Evolutionary conservation across 2,329 filamentous ascomycete genomes (phyloP), one percentile per base, ranked within the genome.

Genomic region (Neospermospora avenae): DNA sequence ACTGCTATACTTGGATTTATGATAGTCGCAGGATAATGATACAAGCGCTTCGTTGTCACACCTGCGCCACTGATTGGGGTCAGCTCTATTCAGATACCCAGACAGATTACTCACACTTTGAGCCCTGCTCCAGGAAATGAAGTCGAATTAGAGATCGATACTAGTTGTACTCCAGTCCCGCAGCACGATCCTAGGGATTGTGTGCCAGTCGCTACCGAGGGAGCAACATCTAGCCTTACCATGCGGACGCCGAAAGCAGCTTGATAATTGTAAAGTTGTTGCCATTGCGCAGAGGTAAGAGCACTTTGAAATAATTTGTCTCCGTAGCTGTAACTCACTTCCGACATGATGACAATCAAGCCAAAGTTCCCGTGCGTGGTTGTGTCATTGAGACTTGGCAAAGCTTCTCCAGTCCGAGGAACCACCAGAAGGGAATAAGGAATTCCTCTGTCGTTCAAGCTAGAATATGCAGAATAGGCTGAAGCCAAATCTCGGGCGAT

Each of bases 401-500:
- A 77, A 20, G 73, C 64, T 4, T 76, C 73, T 13, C 84, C 84
- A 7, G 69, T 67, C 66, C 81, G 75, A 10, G 83, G 82, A n/a
- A 87, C 81, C 20, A 80, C 64, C 10, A 85, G 67, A 5, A 78
- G 75, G 64, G 84, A 75, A 66, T 78, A 86, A 1, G 83, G 82
- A 63, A 87, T 86, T 25, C 82, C 84, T 66, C 86, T 86, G 60
- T 77, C 83, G 67, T 83, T 80, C 6, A 87, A 76, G 20, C 83
- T 83, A 13, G 78, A 78, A 41, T 77, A 78, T 14, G 79, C 80
- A 31, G 78, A 78, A n/a, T 72, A 73, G 8, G 80, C 80, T 2
- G 80, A 76, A 22, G 74, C 72, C 34, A 76, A 65, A 68, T 85
- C 82, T 63, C 78, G 76, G 41, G 81, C 82, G 63, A 87, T 76